phyloP scores from a whole-genome alignment of 305 asterid species.

The Coffea humblotiana region DNA sequence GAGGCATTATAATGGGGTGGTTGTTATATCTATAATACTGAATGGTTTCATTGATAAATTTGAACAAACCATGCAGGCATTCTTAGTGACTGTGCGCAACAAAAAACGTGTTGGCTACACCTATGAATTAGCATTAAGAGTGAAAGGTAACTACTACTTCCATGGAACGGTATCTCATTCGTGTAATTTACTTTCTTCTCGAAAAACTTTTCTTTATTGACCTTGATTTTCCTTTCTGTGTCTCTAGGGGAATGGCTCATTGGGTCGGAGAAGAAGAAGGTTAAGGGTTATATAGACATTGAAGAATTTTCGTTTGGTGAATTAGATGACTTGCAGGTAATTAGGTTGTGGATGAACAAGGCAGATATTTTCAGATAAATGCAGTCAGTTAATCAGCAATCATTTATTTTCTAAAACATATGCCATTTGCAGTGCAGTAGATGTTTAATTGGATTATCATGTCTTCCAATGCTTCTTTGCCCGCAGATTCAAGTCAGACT shows the following conservation, averaged over 20 bases:
- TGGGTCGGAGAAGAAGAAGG: conserved; percentile 63
- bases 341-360: background rate
- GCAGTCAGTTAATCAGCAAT: background rate
- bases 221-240: background rate
- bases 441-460: background rate
- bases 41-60: background rate
- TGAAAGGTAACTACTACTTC: conserved; percentile 52
- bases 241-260: conserved; percentile 81
- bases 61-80: conserved; percentile 56
- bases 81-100: conserved; percentile 82
- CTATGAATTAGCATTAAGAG: conserved; percentile 69
- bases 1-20: background rate
- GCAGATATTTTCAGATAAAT: background rate
- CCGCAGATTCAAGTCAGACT: conserved; percentile 67
- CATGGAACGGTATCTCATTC: background rate
- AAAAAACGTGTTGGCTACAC: conserved; percentile 95
- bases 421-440: background rate
- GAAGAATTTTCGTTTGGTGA: conserved; percentile 89
- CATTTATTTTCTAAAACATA: no score
- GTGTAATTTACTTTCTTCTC: background rate
- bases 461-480: background rate
- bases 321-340: conserved; percentile 90
- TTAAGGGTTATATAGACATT: conserved; percentile 74
- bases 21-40: background rate
- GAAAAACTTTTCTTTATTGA: background rate